Percentiles rank a stretch among this genome's conserved stretches.
phyloP scores from a whole-genome alignment of 371 early-diverging fungal genomes.

The Gilbertella persicaria region DNA sequence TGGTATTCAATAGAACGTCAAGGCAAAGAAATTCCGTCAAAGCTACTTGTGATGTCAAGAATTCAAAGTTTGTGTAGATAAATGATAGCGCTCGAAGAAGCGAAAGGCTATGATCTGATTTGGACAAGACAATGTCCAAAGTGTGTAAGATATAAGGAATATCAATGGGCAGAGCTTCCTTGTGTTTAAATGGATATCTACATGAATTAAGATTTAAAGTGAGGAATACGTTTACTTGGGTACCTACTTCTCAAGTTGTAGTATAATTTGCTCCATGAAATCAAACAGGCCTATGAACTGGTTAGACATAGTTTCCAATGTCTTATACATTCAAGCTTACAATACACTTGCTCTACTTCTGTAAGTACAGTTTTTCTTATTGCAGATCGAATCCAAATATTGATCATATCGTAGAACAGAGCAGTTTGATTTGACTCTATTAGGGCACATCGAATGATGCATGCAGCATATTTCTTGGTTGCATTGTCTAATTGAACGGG shows the following conservation, averaged over 20 bases:
- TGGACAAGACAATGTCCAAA: conserved; percentile 40
- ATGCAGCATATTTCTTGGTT: conserved; percentile 54
- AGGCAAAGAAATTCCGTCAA: conserved; percentile 44
- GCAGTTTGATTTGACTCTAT: conserved; percentile 27
- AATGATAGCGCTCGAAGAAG: conserved; percentile 55
- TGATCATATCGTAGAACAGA: conserved; percentile 55
- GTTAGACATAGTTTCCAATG: background rate
- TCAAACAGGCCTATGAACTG: conserved; percentile 37
- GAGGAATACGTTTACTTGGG: background rate
- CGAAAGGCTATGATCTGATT: conserved; percentile 53
- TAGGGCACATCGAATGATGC: conserved; percentile 44
- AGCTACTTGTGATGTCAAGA: conserved; percentile 44
- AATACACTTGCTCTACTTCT: conserved; percentile 56
- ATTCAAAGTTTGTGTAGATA: conserved; percentile 53
- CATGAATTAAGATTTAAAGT: background rate
- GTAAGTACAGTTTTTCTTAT: conserved; percentile 50
- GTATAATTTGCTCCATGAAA: conserved; percentile 48
- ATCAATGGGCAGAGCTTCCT: conserved; percentile 35
- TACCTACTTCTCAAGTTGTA: conserved; percentile 43
- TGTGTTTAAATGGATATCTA: background rate
- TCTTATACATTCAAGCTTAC: conserved; percentile 23
- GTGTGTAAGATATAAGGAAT: conserved; percentile 51
- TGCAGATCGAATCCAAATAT: conserved; percentile 56
- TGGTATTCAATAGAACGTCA: conserved; percentile 40
- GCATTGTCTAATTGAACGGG: conserved; percentile 56